These are phyloP conservation scores for Dendrobium huoshanense DNA, from an alignment of 106 monocot genomes.

Conservation along the genomic window DNA sequence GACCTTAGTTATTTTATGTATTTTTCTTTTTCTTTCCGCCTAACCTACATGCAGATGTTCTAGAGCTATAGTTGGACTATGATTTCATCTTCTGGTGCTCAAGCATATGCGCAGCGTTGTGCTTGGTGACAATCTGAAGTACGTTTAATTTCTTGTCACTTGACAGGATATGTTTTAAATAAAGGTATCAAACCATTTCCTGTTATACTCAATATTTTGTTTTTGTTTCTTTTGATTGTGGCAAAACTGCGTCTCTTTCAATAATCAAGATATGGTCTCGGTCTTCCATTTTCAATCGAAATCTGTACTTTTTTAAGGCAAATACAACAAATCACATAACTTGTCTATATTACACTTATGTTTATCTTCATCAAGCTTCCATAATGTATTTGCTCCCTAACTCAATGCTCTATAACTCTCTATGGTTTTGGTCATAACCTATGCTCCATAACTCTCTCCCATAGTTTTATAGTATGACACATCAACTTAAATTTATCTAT, in stretches of 20 bases:
- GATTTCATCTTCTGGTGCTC: not conserved
- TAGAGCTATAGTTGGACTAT: not conserved
- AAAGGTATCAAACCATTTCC: not conserved
- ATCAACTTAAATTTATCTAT: too few species aligned
- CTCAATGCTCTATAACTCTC: too few species aligned
- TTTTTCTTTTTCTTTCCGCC: not conserved
- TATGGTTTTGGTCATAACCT: too few species aligned
- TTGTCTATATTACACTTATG: not conserved
- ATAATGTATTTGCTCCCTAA: too few species aligned
- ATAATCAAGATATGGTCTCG: not conserved
- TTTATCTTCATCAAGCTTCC: too few species aligned
- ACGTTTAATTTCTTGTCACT: not conserved
- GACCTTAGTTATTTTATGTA: not conserved
- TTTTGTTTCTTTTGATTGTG: not conserved
- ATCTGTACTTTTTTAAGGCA: not conserved
- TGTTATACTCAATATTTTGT: not conserved
- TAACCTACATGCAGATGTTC: slow-evolving; percentile 2
- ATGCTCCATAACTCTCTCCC: too few species aligned
- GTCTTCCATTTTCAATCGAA: not conserved
- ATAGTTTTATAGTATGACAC: too few species aligned
- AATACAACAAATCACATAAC: not conserved
- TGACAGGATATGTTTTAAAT: not conserved
- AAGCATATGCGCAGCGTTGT: not conserved
- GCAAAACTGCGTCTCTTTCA: not conserved
- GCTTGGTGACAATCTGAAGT: not conserved